Evolutionary conservation across 2,329 filamentous ascomycete species (phyloP), one percentile per base, ranked within the genome.

Genomic region (Aspergillus versicolor): DNA sequence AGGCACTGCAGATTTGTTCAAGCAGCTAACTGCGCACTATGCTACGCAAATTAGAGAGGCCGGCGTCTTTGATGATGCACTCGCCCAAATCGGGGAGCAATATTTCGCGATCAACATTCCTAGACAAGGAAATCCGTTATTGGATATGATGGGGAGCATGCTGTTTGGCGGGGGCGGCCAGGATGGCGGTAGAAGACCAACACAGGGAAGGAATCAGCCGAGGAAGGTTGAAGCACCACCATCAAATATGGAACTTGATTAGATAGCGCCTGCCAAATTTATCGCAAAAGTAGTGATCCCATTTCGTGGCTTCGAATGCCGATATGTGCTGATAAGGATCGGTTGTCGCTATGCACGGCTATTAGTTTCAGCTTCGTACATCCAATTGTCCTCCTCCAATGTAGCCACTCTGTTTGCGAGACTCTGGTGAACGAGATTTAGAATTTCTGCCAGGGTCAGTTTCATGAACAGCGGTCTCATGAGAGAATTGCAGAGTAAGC

Each of bases 71-170:
- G 85, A 87, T 34, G 92, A 91, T 70, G 83, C 91, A 22, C 78
- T 99, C 59, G 88, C 92, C 65, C 87, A 91, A 73, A 88, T 99
- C 67, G 93, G 89, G 48, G 93, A 99, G 79, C 92, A 96, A 85
- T 99, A 97, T 80, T 99, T 99, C 77, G 87, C 87, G 37, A 95
- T 99, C 72, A 85, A 87, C 78, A 88, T 92, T 70, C 93, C 92
- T 46, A 84, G 89, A 68, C 91, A 96, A 79, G 89, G 88, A 62
- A 97, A 97, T 74, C 92, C 92, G 3, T 80, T 99, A 74, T 86
- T 97, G 76, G 94, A 99, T 72, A 97, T 99, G 92, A 95, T 99
- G 90, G 92, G 92, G 47, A 92, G 87, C 61, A 85, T 99, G 81
- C 90, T 99, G 69, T 92, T 92, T 48, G 91, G 91, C 19, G 88